Conservation (phyloP, 2,329 filamentous ascomycete genomes). For the Trichoderma endophyticum region DNA sequence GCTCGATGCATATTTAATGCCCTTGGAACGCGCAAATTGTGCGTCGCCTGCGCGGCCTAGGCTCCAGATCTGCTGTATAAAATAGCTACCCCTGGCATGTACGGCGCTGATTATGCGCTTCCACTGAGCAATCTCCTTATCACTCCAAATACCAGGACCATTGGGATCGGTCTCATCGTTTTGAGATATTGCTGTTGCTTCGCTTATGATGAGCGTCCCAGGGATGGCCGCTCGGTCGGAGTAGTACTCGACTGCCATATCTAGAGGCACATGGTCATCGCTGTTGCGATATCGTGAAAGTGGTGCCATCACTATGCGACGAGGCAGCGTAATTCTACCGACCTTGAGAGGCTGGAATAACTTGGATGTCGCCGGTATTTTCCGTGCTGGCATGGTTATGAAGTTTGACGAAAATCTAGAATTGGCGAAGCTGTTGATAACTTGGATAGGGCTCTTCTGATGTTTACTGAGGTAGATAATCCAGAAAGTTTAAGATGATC, state of each 20-base stretch:
- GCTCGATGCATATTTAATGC: neutral
- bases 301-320: neutral
- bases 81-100: slow-evolving; percentile 58
- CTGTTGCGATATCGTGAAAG: neutral
- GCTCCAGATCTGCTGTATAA: slow-evolving; percentile 64
- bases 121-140: neutral
- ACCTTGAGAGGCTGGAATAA: neutral
- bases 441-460: neutral
- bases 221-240: slow-evolving; percentile 41
- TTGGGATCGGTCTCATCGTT: slow-evolving; percentile 29
- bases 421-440: neutral
- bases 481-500: neutral
- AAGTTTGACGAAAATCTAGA: neutral
- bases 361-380: neutral
- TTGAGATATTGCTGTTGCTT: slow-evolving; percentile 45
- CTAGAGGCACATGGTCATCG: neutral
- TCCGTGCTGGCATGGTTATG: neutral
- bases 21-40: neutral
- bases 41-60: slow-evolving; percentile 48
- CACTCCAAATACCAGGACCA: slow-evolving; percentile 53
- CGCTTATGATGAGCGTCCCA: slow-evolving; percentile 44
- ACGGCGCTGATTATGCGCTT: slow-evolving; percentile 54
- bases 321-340: neutral
- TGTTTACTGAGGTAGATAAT: neutral
- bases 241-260: slow-evolving; percentile 41